Evolutionary conservation across 345 rosid genomes (phyloP), one percentile per base, ranked within the genome.

Genomic region (Populus davidiana): DNA sequence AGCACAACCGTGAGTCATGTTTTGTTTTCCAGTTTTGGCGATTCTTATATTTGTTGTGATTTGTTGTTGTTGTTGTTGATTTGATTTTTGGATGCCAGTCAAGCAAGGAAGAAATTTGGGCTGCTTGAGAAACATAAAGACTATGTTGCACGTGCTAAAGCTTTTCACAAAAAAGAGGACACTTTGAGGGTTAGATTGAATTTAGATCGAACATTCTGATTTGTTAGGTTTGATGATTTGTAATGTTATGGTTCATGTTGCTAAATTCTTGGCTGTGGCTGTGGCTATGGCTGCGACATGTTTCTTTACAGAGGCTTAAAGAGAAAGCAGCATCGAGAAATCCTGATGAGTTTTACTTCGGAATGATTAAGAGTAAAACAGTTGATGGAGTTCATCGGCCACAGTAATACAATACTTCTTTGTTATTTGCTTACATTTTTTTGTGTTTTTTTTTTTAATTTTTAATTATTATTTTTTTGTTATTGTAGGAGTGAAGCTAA

Each of bases 61-160:
- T 35, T 25, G 2, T 74, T 64, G 65, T 33, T 54, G 4, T 36
- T 36, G 44, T 50, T 47, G 74, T 2, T 39, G 25, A 33, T 27
- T 9, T 56, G 9, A 14, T 38, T 52, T 21, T 10, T 61, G 39
- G 25, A 14, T 62, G 35, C 54, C 80, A 93, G 99, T 67, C 81
- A 87, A 23, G 83, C 91, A 61, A 90, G 96, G 89, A 91, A 87
- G 83, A 92, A 67, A 77, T 91, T 83, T 69, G 99, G 98, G 33
- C 80, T 93, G 52, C 96, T 92, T 20, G 98, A 95, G 83, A 93
- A 95, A 82, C 99, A 95, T 80, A 93, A 93, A 85, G 99, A 95
- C 83, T 95, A 95, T 87, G 86, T 88, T 38, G 80, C 86, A 76
- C 92, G 96, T 56, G 99, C 97, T 0, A 87, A 83, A 74, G 91